Conservation (phyloP, 2,329 filamentous ascomycete species). For the Thielaviopsis euricoi region DNA sequence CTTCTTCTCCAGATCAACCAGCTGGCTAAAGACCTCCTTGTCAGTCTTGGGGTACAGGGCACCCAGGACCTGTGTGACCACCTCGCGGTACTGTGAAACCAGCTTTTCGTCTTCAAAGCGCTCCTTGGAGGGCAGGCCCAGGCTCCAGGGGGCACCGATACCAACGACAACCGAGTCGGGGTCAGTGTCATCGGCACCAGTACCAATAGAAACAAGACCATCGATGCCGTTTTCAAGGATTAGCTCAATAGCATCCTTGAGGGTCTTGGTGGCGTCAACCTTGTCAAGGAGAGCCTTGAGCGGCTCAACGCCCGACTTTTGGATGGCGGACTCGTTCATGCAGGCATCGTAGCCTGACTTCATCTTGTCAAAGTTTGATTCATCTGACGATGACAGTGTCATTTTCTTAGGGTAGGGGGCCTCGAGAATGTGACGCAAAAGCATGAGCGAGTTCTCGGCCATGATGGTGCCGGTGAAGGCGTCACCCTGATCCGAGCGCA, state of each 20-base stretch:
- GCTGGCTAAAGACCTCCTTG: constrained; percentile 24
- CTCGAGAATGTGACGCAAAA: constrained; percentile 47
- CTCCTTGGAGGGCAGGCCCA: constrained; percentile 46
- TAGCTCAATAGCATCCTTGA: constrained; percentile 27
- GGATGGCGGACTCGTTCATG: constrained; percentile 42
- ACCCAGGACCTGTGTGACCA: constrained; percentile 15
- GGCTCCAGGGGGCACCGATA: constrained; percentile 28
- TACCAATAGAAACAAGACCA: constrained; percentile 21
- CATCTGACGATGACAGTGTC: constrained; percentile 25
- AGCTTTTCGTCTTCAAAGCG: constrained; percentile 40
- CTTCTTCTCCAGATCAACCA: constrained; percentile 43
- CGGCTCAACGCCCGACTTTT: constrained; percentile 36
- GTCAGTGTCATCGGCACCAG: constrained; percentile 27
- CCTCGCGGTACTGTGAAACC: constrained; percentile 30
- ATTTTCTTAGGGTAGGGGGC: constrained; percentile 30
- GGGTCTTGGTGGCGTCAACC: constrained; percentile 21
- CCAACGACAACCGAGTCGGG: constrained; percentile 22
- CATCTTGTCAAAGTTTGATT: constrained; percentile 50
- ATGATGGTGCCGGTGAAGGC: constrained; percentile 45
- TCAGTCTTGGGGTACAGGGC: constrained; percentile 21
- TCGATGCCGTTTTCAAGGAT: constrained; percentile 29
- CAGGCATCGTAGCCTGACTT: constrained; percentile 49
- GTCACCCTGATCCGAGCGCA: constrained; percentile 45
- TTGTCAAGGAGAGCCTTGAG: constrained; percentile 38
- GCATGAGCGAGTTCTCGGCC: constrained; percentile 39